Evolutionary conservation across 2,329 filamentous ascomycete species (phyloP).

Genomic region (Myriangium duriaei): DNA sequence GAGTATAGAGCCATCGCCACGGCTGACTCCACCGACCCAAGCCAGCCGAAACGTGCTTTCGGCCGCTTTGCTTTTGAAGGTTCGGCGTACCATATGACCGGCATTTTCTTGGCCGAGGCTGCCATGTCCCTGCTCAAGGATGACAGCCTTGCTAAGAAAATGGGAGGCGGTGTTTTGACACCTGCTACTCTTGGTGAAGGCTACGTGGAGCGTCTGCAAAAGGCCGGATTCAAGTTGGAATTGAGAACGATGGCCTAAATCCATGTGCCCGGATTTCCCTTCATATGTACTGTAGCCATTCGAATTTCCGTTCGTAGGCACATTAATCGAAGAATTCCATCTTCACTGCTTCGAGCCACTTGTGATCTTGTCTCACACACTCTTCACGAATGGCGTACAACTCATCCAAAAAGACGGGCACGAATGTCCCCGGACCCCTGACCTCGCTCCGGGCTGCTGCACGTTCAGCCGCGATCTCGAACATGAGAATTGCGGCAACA

Average conservation of each 20-base stretch:
- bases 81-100: constrained; percentile 56
- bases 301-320: background rate
- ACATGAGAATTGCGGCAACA: constrained; percentile 62
- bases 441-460: constrained; percentile 49
- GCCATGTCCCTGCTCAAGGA: constrained; percentile 51
- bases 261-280: no score
- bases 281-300: background rate
- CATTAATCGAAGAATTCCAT: constrained; percentile 27
- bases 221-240: constrained; percentile 52
- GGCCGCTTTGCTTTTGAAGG: constrained; percentile 46
- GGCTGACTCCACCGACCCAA: constrained; percentile 40
- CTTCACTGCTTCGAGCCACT: constrained; percentile 43
- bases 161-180: constrained; percentile 58
- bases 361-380: constrained; percentile 34
- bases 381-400: constrained; percentile 38
- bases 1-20: constrained; percentile 52
- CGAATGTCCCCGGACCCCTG: constrained; percentile 72
- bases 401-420: constrained; percentile 72
- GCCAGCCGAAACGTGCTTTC: constrained; percentile 39
- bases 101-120: constrained; percentile 48
- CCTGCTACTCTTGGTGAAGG: constrained; percentile 57
- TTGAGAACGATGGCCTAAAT: constrained; percentile 21
- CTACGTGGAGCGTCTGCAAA: constrained; percentile 50
- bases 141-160: constrained; percentile 36
- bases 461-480: constrained; percentile 64